These are phyloP conservation scores for Lasiodiplodia hormozganensis DNA, from an alignment of 2,329 filamentous ascomycete genomes.

Conservation along the genomic window DNA sequence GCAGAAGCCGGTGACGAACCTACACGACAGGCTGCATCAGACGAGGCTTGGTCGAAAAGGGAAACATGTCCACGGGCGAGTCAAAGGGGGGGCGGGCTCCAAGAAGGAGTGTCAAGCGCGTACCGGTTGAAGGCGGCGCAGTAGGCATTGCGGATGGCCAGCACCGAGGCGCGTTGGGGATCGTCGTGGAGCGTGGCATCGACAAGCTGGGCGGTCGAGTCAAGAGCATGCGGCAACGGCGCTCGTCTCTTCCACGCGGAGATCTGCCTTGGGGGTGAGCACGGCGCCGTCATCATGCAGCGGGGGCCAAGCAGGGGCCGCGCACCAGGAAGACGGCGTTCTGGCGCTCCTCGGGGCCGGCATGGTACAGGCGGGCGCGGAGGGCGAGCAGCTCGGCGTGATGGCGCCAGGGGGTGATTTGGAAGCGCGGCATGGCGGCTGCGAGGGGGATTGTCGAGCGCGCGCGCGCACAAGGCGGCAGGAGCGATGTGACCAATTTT, in stretches of 20 bases:
- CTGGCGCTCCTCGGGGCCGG: slow-evolving; percentile 36
- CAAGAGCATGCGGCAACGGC: slow-evolving; percentile 75
- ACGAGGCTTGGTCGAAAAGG: neutral
- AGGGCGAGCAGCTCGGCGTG: slow-evolving; percentile 70
- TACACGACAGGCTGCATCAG: slow-evolving; percentile 40
- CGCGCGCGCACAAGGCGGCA: slow-evolving; percentile 11
- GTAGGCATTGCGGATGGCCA: slow-evolving; percentile 73
- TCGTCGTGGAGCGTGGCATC: slow-evolving; percentile 73
- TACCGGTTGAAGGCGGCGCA: slow-evolving; percentile 77
- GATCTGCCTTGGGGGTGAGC: slow-evolving; percentile 24
- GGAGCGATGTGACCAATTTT: slow-evolving; percentile 18
- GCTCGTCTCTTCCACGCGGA: slow-evolving; percentile 29
- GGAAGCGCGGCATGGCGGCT: slow-evolving; percentile 62
- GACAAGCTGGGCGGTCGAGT: slow-evolving; percentile 76
- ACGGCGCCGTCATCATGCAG: slow-evolving; percentile 24
- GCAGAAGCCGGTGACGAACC: slow-evolving; percentile 81
- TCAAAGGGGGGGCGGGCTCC: slow-evolving; percentile 5
- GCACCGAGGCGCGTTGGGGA: slow-evolving; percentile 54
- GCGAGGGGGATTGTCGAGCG: neutral
- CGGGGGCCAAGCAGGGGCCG: slow-evolving; percentile 28
- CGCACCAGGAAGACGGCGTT: slow-evolving; percentile 50
- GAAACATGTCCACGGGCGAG: slow-evolving; percentile 14
- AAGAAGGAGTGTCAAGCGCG: slow-evolving; percentile 40
- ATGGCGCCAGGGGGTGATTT: slow-evolving; percentile 76
- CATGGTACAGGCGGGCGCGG: slow-evolving; percentile 67